Conservation (phyloP, 257 asterid species). For the Scutellaria minor region DNA sequence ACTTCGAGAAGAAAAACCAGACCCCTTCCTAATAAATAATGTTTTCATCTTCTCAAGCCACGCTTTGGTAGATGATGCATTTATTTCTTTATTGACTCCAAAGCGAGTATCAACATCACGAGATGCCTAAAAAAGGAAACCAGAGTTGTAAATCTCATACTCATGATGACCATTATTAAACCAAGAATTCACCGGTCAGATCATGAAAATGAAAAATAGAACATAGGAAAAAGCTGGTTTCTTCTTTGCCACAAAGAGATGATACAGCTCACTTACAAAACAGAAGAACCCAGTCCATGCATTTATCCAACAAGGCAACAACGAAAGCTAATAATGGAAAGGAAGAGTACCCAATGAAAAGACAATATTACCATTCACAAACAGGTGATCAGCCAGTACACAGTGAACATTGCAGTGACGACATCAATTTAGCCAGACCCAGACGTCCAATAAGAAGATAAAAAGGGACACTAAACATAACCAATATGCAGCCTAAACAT, state of each 20-base stretch:
- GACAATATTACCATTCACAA: background rate
- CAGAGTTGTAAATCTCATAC: constrained; percentile 3
- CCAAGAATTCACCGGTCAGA: constrained; percentile 1
- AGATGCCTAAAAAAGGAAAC: constrained; percentile 64
- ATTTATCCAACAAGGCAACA: constrained; percentile 27
- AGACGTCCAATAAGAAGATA: constrained; percentile 21
- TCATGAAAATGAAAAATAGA: constrained; percentile 3
- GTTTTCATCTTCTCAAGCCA: constrained; percentile 99
- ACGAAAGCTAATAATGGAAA: constrained; percentile 28
- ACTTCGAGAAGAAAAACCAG: constrained; percentile 96
- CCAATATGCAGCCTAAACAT: constrained; percentile 29
- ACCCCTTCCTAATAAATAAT: constrained; percentile 90
- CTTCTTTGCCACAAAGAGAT: constrained; percentile 19
- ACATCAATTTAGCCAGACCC: constrained; percentile 24
- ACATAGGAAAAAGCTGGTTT: background rate
- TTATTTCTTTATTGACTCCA: constrained; percentile 75
- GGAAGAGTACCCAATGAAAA: constrained; percentile 21
- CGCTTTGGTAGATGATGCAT: constrained; percentile 81
- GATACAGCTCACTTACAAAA: constrained; percentile 10
- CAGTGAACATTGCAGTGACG: constrained; percentile 19
- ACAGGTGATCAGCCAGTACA: background rate
- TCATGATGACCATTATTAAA: constrained; percentile 5
- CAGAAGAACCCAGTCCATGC: constrained; percentile 27
- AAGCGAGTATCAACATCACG: constrained; percentile 91
- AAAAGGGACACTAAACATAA: background rate